Evolutionary conservation across 352 stramenopile species (phyloP).

Genomic region (Globisporangium sylvaticum): DNA sequence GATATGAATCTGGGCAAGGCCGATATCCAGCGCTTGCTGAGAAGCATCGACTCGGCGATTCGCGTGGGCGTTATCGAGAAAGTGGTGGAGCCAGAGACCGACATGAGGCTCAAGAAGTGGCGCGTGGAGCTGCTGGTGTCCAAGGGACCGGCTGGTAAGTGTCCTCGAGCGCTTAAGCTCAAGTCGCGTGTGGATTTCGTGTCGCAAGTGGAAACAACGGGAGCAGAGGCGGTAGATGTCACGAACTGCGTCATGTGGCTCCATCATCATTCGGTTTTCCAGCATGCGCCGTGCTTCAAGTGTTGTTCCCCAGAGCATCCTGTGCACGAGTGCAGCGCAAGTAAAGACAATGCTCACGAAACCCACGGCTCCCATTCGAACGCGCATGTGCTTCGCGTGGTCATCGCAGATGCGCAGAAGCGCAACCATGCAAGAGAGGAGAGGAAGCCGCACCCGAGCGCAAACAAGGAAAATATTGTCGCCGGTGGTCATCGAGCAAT

Average conservation of each 20-base stretch:
- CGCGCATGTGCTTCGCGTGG: conserved; percentile 1
- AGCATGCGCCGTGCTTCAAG: conserved; percentile 8
- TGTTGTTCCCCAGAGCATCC: conserved; percentile 11
- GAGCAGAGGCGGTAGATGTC: conserved; percentile 1
- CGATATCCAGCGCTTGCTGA: conserved; percentile 30
- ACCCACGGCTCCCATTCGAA: neutral
- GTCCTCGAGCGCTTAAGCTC: conserved; percentile 23
- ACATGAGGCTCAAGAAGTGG: conserved; percentile 26
- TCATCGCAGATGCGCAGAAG: neutral
- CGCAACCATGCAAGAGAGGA: neutral
- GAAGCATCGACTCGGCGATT: conserved; percentile 32
- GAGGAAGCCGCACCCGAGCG: neutral
- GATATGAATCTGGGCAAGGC: conserved; percentile 33
- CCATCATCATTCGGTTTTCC: conserved; percentile 36
- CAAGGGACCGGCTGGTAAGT: conserved; percentile 14
- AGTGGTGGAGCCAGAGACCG: neutral
- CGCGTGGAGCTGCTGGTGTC: conserved; percentile 29
- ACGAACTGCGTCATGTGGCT: conserved; percentile 28
- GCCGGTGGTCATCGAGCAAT: neutral
- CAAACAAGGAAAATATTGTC: conserved; percentile 1
- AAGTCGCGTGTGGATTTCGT: conserved; percentile 46
- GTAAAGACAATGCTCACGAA: neutral
- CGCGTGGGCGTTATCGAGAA: conserved; percentile 29
- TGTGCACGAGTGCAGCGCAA: neutral
- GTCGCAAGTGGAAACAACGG: conserved; percentile 18